These are phyloP conservation scores for Juncus effusus DNA, from an alignment of 176 grass and related monocot genomes.

Conservation along the genomic window DNA sequence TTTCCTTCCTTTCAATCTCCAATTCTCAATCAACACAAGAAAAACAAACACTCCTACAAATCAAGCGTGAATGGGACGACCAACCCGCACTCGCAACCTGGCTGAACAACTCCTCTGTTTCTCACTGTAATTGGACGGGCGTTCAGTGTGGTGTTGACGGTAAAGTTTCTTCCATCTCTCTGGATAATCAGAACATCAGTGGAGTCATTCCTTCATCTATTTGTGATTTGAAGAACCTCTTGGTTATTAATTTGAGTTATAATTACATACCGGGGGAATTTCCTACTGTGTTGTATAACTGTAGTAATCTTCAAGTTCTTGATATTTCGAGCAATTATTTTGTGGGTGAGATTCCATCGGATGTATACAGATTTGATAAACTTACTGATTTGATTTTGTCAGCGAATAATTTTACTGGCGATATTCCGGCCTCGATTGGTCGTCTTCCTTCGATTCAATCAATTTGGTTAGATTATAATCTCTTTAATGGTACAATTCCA, in stretches of 20 bases:
- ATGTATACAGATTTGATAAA: slow-evolving; percentile 8
- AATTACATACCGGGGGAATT: slow-evolving; percentile 18
- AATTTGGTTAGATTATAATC: neutral
- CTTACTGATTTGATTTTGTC: slow-evolving; percentile 24
- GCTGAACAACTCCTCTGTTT: neutral
- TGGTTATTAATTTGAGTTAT: slow-evolving; percentile 14
- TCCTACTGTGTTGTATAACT: slow-evolving; percentile 20
- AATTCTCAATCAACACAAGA: slow-evolving; percentile 8
- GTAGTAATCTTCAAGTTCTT: slow-evolving; percentile 7
- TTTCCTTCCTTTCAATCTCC: neutral
- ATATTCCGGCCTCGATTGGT: slow-evolving; percentile 19
- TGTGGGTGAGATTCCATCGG: slow-evolving; percentile 2
- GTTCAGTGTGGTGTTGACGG: slow-evolving; percentile 13
- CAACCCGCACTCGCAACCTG: slow-evolving; percentile 3
- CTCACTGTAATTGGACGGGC: slow-evolving; percentile 18
- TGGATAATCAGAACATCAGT: slow-evolving; percentile 2
- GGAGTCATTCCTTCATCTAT: slow-evolving; percentile 14
- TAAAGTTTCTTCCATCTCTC: neutral
- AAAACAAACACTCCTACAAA: slow-evolving; percentile 16
- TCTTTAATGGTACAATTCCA: slow-evolving; percentile 18
- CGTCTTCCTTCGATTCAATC: slow-evolving; percentile 11
- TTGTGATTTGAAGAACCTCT: slow-evolving; percentile 21
- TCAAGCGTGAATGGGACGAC: slow-evolving; percentile 14
- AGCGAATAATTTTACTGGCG: slow-evolving; percentile 20
- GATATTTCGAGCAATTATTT: slow-evolving; percentile 21